phyloP scores from a whole-genome alignment of 768 basidiomycete genomes.

The Calvatia gigantea region DNA sequence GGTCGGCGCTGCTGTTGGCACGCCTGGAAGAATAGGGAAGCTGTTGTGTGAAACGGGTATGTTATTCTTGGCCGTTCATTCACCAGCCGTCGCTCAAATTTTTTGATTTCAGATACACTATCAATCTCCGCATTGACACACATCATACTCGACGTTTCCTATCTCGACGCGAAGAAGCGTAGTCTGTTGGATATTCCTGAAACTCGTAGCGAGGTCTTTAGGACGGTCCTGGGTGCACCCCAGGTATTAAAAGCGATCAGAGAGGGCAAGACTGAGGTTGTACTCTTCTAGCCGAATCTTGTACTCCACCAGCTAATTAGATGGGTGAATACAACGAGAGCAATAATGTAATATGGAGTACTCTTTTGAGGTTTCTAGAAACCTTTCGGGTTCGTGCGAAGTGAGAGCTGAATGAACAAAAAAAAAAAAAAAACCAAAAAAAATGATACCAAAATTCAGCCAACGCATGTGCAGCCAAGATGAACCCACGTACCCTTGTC shows the following conservation, averaged over 20 bases:
- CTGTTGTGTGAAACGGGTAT: conserved; percentile 69
- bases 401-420: conserved; percentile 57
- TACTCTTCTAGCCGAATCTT: conserved; percentile 55
- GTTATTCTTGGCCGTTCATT: conserved; percentile 13
- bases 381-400: conserved; percentile 86
- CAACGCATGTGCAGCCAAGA: not conserved
- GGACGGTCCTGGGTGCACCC: conserved; percentile 61
- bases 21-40: conserved; percentile 88
- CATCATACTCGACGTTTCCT: conserved; percentile 76
- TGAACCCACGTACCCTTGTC: conserved; percentile 66
- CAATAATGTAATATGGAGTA: conserved; percentile 19
- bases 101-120: conserved; percentile 54
- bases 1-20: conserved; percentile 86
- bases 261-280: conserved; percentile 75
- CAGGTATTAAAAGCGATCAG: conserved; percentile 59
- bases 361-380: conserved; percentile 51
- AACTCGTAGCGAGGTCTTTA: conserved; percentile 78
- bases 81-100: conserved; percentile 9
- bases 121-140: conserved; percentile 74
- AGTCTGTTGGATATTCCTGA: conserved; percentile 80
- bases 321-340: conserved; percentile 5
- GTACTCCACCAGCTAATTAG: conserved; percentile 4
- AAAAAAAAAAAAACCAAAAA: not conserved
- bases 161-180: conserved; percentile 73
- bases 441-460: conserved; percentile 7